phyloP scores from a whole-genome alignment of 768 basidiomycete genomes.

The Macrocybe gigantea region DNA sequence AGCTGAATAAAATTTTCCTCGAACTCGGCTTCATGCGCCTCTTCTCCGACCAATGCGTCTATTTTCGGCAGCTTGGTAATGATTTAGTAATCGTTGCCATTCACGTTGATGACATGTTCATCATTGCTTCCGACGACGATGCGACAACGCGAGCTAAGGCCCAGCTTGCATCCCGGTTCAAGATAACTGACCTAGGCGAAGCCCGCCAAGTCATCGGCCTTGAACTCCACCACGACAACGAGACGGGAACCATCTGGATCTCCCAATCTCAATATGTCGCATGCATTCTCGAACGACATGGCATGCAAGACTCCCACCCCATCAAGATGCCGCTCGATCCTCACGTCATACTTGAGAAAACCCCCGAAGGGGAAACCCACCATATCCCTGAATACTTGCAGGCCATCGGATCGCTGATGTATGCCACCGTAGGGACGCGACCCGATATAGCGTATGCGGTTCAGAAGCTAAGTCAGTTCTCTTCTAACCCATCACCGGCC shows the following conservation, averaged over 20 bases:
- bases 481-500: not conserved
- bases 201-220: conserved; percentile 25
- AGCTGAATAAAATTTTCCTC: conserved; percentile 11
- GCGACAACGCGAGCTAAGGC: conserved; percentile 11
- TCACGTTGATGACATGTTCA: conserved; percentile 29
- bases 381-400: not conserved
- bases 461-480: not conserved
- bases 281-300: conserved; percentile 16
- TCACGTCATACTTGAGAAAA: conserved; percentile 13
- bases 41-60: conserved; percentile 1
- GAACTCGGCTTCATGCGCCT: conserved; percentile 8
- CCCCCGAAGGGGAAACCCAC: not conserved
- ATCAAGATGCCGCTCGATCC: conserved; percentile 17
- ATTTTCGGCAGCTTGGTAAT: not conserved
- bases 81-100: conserved; percentile 11
- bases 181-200: conserved; percentile 23
- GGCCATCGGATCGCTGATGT: conserved; percentile 1
- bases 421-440: not conserved
- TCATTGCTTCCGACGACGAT: conserved; percentile 12
- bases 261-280: no score
- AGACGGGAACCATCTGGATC: conserved; percentile 13
- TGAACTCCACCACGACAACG: conserved; percentile 15
- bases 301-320: conserved; percentile 15
- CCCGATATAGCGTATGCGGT: conserved; percentile 13
- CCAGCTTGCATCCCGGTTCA: conserved; percentile 17